These are phyloP conservation scores for Suhomyces sp. DNA, from an alignment of 805 yeast genomes.

Conservation along the genomic window DNA sequence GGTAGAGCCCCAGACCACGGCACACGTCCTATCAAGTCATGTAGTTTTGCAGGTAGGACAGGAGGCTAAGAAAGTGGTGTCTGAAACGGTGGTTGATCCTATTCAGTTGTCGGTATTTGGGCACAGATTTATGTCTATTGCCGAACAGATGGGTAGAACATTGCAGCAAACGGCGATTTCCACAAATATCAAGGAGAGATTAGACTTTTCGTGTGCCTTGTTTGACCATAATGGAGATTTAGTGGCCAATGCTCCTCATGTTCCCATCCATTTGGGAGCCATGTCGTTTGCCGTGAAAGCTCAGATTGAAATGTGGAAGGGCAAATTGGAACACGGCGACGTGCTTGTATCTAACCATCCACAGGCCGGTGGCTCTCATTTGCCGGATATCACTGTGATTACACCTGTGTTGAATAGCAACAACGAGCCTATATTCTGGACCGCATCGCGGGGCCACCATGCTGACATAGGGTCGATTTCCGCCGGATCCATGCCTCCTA, in stretches of 20 bases:
- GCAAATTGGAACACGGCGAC: slow-evolving; percentile 39
- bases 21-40: slow-evolving; percentile 26
- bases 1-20: slow-evolving; percentile 33
- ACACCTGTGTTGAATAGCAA: slow-evolving; percentile 70
- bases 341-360: slow-evolving; percentile 45
- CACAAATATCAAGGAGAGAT: slow-evolving; percentile 43
- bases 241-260: slow-evolving; percentile 47
- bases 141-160: slow-evolving; percentile 49
- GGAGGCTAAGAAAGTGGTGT: slow-evolving; percentile 19
- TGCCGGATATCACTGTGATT: slow-evolving; percentile 72
- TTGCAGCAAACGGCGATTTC: slow-evolving; percentile 45
- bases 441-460: slow-evolving; percentile 94
- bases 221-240: slow-evolving; percentile 42
- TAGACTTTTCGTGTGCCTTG: slow-evolving; percentile 46
- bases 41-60: slow-evolving; percentile 20
- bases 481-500: slow-evolving; percentile 95
- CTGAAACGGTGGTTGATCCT: slow-evolving; percentile 30
- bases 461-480: slow-evolving; percentile 92
- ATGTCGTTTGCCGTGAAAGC: slow-evolving; percentile 48
- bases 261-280: slow-evolving; percentile 46
- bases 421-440: slow-evolving; percentile 69
- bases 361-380: slow-evolving; percentile 41
- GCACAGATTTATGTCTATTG: slow-evolving; percentile 59
- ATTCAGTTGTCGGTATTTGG: slow-evolving; percentile 41
- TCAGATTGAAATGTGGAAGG: slow-evolving; percentile 39